Percentiles rank a stretch among this genome's conserved stretches.
phyloP scores from a whole-genome alignment of 345 rosid species.

The Euclidium syriacum region DNA sequence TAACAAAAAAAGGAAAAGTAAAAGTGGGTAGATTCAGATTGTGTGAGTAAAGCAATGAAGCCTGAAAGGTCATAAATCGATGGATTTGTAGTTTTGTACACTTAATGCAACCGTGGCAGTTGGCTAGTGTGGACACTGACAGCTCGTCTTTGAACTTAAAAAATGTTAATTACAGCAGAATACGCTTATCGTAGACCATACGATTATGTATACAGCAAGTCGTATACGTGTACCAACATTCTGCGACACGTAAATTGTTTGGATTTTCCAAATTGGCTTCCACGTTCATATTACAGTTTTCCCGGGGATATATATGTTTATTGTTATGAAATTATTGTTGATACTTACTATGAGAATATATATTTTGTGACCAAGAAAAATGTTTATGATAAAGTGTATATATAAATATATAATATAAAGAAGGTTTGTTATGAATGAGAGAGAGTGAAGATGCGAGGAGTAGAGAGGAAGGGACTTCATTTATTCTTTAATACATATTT shows the following conservation, averaged over 20 bases:
- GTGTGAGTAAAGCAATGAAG: background rate
- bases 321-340: no score
- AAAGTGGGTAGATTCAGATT: background rate
- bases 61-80: background rate
- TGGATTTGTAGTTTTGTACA: background rate
- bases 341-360: no score
- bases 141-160: background rate
- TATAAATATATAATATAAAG: no score
- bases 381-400: no score
- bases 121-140: constrained; percentile 8
- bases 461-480: no score
- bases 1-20: background rate
- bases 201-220: background rate
- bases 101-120: constrained; percentile 7
- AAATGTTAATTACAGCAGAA: background rate
- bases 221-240: background rate
- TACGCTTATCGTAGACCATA: background rate
- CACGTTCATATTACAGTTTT: no score
- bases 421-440: no score
- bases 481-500: no score
- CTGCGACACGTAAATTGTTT: background rate
- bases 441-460: no score
- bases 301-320: no score
- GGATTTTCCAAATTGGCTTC: no score
- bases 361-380: no score